Evolutionary conservation across 1,139 yeast genomes (phyloP).

Genomic region (Saccharomycopsis phalli): DNA sequence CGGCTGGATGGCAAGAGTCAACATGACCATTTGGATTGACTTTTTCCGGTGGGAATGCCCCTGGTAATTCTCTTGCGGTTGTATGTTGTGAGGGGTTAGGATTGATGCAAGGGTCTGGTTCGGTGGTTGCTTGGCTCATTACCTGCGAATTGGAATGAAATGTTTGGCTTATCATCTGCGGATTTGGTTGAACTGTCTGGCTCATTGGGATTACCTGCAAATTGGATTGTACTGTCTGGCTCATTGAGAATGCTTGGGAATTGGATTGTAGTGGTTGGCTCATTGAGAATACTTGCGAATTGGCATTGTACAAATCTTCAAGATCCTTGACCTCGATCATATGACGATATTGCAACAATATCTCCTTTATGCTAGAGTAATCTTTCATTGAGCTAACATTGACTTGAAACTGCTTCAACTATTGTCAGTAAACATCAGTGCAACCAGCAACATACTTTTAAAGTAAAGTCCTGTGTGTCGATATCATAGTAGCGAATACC

Average conservation of each 20-base stretch:
- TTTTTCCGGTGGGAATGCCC: background rate
- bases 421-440: background rate
- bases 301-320: background rate
- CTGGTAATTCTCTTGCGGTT: background rate
- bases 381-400: background rate
- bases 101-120: no score
- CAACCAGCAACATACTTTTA: background rate
- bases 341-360: background rate
- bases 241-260: no score
- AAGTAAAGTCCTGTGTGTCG: background rate
- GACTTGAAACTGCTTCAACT: background rate
- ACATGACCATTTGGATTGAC: no score
- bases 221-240: background rate
- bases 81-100: background rate
- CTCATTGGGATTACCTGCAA: background rate
- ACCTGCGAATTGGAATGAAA: background rate
- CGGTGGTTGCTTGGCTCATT: no score
- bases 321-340: background rate
- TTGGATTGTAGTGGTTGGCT: no score
- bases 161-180: background rate
- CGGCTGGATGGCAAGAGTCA: no score
- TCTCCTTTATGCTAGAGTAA: background rate
- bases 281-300: no score
- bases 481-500: slow-evolving; percentile 1
- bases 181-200: background rate